Percentiles rank a stretch among this genome's conserved stretches.
Evolutionary conservation across 306 rosid genomes (phyloP).

Genomic region (Gillenia trifoliata): DNA sequence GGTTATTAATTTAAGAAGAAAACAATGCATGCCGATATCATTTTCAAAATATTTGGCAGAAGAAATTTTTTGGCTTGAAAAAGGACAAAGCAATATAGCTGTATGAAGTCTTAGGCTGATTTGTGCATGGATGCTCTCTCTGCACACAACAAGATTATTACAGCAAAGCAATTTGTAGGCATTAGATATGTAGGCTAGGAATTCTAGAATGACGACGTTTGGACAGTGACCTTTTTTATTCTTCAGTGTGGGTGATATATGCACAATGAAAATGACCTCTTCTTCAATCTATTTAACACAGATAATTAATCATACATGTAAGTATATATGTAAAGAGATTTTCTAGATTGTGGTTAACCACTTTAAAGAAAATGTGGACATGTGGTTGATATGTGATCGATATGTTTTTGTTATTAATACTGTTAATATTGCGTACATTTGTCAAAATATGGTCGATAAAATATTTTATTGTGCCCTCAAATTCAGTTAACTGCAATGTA

Average conservation of each 20-base stretch:
- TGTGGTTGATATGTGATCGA: too few relatives aligned
- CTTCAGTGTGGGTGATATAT: not conserved
- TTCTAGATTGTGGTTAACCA: too few relatives aligned
- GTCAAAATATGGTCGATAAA: too few relatives aligned
- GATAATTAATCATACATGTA: not conserved
- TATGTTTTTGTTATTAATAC: not conserved
- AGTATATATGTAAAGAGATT: not conserved
- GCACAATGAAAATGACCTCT: constrained; percentile 17
- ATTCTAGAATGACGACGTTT: constrained; percentile 26
- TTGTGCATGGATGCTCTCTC: constrained; percentile 11
- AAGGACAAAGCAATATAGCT: constrained; percentile 40
- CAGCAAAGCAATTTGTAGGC: constrained; percentile 21
- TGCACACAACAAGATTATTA: constrained; percentile 20
- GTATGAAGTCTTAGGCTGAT: constrained; percentile 28
- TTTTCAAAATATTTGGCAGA: not conserved
- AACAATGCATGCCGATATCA: not conserved
- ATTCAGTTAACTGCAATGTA: too few relatives aligned
- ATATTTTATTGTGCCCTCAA: too few relatives aligned
- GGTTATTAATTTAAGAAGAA: not conserved
- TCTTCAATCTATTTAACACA: not conserved
- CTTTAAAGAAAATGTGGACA: not conserved
- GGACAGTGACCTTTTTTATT: constrained; percentile 34
- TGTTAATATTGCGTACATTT: too few relatives aligned
- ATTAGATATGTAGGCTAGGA: constrained; percentile 19
- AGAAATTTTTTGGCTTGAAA: not conserved